Conservation (phyloP, 768 basidiomycete genomes). For the Glaciozyma martinii region DNA sequence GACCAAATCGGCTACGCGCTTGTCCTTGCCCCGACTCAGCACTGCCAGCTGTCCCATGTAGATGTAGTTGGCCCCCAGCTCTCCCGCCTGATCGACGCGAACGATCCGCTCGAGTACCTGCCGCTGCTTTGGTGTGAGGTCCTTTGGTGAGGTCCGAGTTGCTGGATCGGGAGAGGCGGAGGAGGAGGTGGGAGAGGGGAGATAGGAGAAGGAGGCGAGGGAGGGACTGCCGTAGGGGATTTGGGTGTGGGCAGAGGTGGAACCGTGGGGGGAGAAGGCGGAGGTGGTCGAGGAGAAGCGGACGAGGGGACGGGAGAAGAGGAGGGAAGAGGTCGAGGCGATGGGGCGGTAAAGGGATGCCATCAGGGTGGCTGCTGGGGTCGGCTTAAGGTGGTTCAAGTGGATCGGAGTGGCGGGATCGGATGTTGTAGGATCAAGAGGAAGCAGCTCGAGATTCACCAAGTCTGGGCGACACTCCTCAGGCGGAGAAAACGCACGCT, state of each 20-base stretch:
- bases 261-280: constrained; percentile 13
- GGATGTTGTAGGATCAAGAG: too few species aligned
- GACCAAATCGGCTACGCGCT: constrained; percentile 55
- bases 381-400: too few species aligned
- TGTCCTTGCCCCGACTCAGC: constrained; percentile 44
- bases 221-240: constrained; percentile 17
- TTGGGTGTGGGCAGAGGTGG: constrained; percentile 26
- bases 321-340: neutral
- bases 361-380: too few species aligned
- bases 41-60: constrained; percentile 78
- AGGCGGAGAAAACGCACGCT: too few species aligned
- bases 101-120: constrained; percentile 44
- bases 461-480: too few species aligned
- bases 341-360: neutral
- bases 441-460: too few species aligned
- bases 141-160: constrained; percentile 22
- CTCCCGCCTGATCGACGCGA: constrained; percentile 85
- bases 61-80: constrained; percentile 92
- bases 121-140: constrained; percentile 35
- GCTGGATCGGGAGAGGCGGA: constrained; percentile 4
- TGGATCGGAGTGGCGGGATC: too few species aligned
- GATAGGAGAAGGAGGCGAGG: constrained; percentile 20
- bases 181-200: constrained; percentile 1
- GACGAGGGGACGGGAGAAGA: neutral
- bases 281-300: neutral